Evolutionary conservation across 2,329 filamentous ascomycete species (phyloP), one percentile per base, ranked within the genome.

Genomic region (Colletotrichum noveboracense): DNA sequence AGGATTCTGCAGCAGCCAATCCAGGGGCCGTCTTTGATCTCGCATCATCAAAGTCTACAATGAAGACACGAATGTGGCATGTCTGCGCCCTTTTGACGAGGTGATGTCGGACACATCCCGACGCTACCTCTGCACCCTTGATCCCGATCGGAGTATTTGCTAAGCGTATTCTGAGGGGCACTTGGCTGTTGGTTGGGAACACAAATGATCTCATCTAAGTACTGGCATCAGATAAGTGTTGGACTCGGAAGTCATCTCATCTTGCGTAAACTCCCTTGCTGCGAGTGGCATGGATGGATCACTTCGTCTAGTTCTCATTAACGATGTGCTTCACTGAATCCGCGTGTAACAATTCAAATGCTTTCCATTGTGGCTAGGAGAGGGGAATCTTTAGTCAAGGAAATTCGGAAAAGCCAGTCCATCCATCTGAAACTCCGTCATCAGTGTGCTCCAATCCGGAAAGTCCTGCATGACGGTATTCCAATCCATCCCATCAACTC

Each of bases 391-490:
- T 24, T 43, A 68, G 9, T 73, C 71, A 4, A 73, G 18, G 5
- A 60, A 75, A 52, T 80, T 73, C 1, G 78, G 79, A 28, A 80
- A 78, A 4, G 80, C 79, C 3, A 79, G 69, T 3, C 77, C 72
- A 13, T 82, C 80, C 9, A 81, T 64, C 13, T 80, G 79, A 36
- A 83, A 82, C 43, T 82, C 81, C n/a, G 81, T 77, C 65, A 83
- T 56, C 21, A 83, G 65, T 8, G 78, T 79, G 34, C 76, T 80
- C 82, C 82, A 83, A 55, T 83, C 80, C 5, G 80, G 71, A 12
- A 81, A 71, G 2, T 75, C 76, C 18, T 79, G 75, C 10, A 64
- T 67, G 32, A 38, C 30, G 18, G 13, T n/a, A 24, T 24, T 70
- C 66, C 66, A 77, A 3, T 67, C 76, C 52, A 75, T 72, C 6